Evolutionary conservation across 1,284 basidiomycete species (phyloP).

Genomic region (Melampsora americana): DNA sequence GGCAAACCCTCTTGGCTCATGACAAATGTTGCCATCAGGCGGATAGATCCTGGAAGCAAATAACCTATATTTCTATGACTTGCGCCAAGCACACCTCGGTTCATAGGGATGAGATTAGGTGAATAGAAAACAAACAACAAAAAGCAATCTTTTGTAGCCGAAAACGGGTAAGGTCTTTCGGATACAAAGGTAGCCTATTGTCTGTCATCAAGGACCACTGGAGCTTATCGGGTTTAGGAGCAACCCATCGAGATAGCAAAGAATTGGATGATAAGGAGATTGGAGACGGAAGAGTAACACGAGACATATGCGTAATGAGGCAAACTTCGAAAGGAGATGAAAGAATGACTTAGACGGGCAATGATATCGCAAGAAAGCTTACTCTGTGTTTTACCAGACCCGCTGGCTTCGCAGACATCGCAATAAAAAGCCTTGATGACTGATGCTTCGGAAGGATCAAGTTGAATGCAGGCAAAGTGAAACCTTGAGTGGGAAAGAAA

Average conservation of each 20-base stretch:
- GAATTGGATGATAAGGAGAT: background rate
- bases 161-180: background rate
- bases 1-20: too few relatives aligned
- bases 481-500: slow-evolving; percentile 48
- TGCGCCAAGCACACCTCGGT: too few relatives aligned
- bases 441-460: slow-evolving; percentile 47
- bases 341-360: background rate
- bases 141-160: background rate
- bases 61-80: too few relatives aligned
- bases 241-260: background rate
- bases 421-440: slow-evolving; percentile 51
- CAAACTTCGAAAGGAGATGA: slow-evolving; percentile 2
- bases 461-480: slow-evolving; percentile 51
- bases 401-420: slow-evolving; percentile 51
- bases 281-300: background rate
- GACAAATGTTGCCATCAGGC: too few relatives aligned
- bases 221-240: background rate
- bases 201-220: background rate
- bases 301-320: background rate
- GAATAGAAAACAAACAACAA: too few relatives aligned
- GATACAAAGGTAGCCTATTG: slow-evolving; percentile 7
- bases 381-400: slow-evolving; percentile 50
- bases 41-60: too few relatives aligned
- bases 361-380: slow-evolving; percentile 42
- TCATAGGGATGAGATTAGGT: too few relatives aligned